Evolutionary conservation across 2,329 filamentous ascomycete genomes (phyloP).

Genomic region (Pseudocercospora vitis): DNA sequence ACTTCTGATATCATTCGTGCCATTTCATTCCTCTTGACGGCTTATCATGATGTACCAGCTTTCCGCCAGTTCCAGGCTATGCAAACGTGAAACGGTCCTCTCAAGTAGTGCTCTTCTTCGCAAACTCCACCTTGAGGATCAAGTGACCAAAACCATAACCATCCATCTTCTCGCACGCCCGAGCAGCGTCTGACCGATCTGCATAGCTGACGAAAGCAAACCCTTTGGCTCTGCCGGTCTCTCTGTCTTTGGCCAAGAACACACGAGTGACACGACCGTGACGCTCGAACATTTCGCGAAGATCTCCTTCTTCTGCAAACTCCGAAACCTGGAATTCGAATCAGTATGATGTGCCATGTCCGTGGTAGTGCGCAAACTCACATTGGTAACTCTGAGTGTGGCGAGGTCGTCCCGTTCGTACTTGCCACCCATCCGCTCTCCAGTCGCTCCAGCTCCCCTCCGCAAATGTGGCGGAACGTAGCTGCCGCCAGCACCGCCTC

Average conservation of each 20-base stretch:
- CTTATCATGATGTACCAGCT: background rate
- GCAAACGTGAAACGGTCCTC: background rate
- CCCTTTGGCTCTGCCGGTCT: conserved; percentile 93
- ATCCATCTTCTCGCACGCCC: conserved; percentile 97
- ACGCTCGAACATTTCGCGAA: conserved; percentile 96
- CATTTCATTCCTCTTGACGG: background rate
- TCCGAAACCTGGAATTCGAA: conserved; percentile 71
- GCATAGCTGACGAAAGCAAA: conserved; percentile 99
- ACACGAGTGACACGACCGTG: conserved; percentile 96
- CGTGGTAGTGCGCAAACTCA: conserved; percentile 52
- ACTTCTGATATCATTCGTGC: too few relatives aligned
- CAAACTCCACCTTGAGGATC: conserved; percentile 83
- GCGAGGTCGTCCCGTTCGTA: conserved; percentile 96
- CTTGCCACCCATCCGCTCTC: conserved; percentile 89
- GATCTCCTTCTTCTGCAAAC: conserved; percentile 91
- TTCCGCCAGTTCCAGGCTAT: background rate
- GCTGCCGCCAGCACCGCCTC: conserved; percentile 57
- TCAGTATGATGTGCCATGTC: conserved; percentile 30
- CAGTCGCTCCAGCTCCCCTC: conserved; percentile 63
- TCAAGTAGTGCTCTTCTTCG: conserved; percentile 58
- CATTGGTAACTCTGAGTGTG: conserved; percentile 95
- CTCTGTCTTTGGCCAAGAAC: conserved; percentile 95
- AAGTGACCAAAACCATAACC: conserved; percentile 87
- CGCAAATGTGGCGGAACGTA: conserved; percentile 95
- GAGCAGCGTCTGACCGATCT: conserved; percentile 83